Evolutionary conservation across 495 filamentous ascomycete genomes (phyloP).

Genomic region (Hypoxylon perforatum): DNA sequence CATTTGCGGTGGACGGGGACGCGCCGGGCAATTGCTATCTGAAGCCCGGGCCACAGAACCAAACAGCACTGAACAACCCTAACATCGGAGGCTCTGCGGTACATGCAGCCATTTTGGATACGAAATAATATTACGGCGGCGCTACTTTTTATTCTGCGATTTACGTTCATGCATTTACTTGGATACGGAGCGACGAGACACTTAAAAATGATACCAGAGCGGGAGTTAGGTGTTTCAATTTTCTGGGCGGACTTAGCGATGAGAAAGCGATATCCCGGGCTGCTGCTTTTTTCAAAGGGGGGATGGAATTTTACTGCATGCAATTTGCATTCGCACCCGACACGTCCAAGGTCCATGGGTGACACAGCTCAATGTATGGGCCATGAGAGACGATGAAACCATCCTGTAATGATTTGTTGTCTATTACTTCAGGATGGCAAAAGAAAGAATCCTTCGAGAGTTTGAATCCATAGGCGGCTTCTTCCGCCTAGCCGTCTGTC

Average conservation of each 20-base stretch:
- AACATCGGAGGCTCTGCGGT: conserved; percentile 38
- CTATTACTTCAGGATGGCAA: background rate
- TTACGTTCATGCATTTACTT: conserved; percentile 20
- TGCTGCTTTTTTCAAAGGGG: conserved; percentile 1
- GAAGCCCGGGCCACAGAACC: conserved; percentile 53
- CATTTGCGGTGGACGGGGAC: conserved; percentile 34
- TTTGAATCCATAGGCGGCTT: background rate
- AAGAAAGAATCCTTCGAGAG: background rate
- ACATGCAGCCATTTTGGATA: conserved; percentile 40
- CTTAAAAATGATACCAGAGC: conserved; percentile 36
- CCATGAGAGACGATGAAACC: conserved; percentile 5
- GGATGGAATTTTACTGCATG: conserved; percentile 2
- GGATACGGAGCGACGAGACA: conserved; percentile 5
- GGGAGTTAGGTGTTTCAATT: conserved; percentile 34
- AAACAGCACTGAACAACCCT: conserved; percentile 41
- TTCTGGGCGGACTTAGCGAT: conserved; percentile 4
- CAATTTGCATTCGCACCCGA: background rate
- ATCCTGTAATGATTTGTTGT: background rate
- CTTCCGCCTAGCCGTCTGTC: background rate
- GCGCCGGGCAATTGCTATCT: conserved; percentile 61
- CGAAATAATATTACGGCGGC: background rate
- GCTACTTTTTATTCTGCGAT: conserved; percentile 10
- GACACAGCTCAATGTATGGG: background rate
- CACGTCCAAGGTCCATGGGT: background rate
- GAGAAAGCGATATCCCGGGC: conserved; percentile 8